These are phyloP conservation scores for Calonectria pteridis DNA, from an alignment of 2,329 filamentous ascomycete species.

Conservation along the genomic window DNA sequence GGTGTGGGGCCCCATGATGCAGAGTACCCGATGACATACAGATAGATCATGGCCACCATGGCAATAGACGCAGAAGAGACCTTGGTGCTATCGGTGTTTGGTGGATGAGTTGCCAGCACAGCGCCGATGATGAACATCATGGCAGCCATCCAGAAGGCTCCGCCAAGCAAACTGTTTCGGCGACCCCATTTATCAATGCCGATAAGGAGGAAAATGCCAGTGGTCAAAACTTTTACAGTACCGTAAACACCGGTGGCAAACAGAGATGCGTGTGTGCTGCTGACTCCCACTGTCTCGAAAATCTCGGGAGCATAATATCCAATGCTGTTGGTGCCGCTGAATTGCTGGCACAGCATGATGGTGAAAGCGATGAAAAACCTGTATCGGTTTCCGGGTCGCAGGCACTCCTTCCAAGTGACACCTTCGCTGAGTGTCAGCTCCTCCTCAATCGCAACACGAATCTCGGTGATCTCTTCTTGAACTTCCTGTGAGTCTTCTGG, in stretches of 20 bases:
- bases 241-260: constrained; percentile 48
- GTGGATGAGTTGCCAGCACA: constrained; percentile 29
- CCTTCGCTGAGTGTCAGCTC: constrained; percentile 13
- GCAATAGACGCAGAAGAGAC: constrained; percentile 33
- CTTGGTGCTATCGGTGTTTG: constrained; percentile 16
- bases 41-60: constrained; percentile 37
- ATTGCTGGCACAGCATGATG: constrained; percentile 34
- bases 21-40: constrained; percentile 30
- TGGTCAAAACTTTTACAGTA: constrained; percentile 45
- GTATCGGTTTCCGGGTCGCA: constrained; percentile 11
- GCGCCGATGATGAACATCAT: constrained; percentile 23
- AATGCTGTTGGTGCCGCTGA: constrained; percentile 48
- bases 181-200: constrained; percentile 44
- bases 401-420: constrained; percentile 10
- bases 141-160: constrained; percentile 16
- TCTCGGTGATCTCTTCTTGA: constrained; percentile 9
- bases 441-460: background rate
- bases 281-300: constrained; percentile 46
- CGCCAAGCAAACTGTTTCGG: constrained; percentile 17
- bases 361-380: constrained; percentile 16
- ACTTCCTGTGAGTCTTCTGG: background rate
- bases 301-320: constrained; percentile 49
- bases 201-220: constrained; percentile 58
- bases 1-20: constrained; percentile 33
- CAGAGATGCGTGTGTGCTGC: constrained; percentile 39